Evolutionary conservation across 1,284 basidiomycete genomes (phyloP).

Genomic region (Irpex rosettiformis): DNA sequence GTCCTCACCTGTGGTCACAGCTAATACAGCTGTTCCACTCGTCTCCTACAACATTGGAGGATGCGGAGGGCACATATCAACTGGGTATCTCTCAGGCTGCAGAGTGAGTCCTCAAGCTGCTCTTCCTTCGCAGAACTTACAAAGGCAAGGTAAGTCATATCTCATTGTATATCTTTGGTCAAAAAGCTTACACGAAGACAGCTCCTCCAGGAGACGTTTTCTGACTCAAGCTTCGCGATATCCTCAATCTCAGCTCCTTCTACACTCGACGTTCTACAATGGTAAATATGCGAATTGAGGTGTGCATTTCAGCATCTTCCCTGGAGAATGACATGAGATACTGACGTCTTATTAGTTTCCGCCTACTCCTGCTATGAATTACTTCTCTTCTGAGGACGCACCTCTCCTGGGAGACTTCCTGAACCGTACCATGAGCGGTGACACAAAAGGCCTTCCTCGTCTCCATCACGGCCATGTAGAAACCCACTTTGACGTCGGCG

Average conservation of each 20-base stretch:
- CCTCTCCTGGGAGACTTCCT: conserved; percentile 10
- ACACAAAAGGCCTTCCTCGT: neutral
- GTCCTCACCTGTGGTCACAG: neutral
- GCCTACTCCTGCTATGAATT: conserved; percentile 6
- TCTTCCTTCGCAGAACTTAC: neutral
- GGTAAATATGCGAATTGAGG: neutral
- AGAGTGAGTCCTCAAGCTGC: neutral
- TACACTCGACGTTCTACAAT: no score
- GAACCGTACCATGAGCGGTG: neutral
- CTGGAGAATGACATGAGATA: neutral
- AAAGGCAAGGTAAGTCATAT: neutral
- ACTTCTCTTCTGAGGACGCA: conserved; percentile 9
- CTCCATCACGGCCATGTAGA: conserved; percentile 3
- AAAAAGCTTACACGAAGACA: neutral
- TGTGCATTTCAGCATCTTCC: neutral
- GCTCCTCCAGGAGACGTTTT: neutral
- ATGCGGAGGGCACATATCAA: neutral
- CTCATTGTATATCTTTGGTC: neutral
- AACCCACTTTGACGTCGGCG: conserved; percentile 9
- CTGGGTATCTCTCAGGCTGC: neutral
- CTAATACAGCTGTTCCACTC: neutral
- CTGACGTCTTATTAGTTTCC: neutral
- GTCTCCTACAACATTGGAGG: neutral
- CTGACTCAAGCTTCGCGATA: no score
- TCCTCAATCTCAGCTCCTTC: no score